These are phyloP conservation scores for Pichia thaimueangensis DNA, from an alignment of 805 yeast genomes.

Conservation along the genomic window DNA sequence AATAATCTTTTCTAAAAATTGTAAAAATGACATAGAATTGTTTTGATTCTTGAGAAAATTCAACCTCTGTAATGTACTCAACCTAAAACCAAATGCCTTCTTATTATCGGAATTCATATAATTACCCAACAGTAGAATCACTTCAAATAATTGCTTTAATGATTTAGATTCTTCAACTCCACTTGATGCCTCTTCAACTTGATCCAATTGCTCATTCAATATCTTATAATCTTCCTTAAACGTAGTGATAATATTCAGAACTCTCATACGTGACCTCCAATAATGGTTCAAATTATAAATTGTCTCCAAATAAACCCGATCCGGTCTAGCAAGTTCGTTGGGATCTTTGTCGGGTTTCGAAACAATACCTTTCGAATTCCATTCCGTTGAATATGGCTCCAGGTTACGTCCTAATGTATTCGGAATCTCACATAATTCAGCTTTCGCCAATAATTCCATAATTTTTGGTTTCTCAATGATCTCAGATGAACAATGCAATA, in stretches of 20 bases:
- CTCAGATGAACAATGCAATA: constrained; percentile 70
- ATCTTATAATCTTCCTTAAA: constrained; percentile 77
- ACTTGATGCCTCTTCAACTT: constrained; percentile 67
- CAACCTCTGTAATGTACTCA: constrained; percentile 83
- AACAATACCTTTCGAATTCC: constrained; percentile 35
- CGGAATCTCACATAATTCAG: constrained; percentile 70
- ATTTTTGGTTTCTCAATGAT: constrained; percentile 65
- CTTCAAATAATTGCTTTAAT: constrained; percentile 67
- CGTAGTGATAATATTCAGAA: constrained; percentile 60
- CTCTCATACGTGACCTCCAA: constrained; percentile 90
- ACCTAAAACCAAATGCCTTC: constrained; percentile 88
- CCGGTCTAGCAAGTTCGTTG: constrained; percentile 76
- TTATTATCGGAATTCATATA: constrained; percentile 92
- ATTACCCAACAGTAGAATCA: constrained; percentile 88
- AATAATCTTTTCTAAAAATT: constrained; percentile 86
- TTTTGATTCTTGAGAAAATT: constrained; percentile 86
- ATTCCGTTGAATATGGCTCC: constrained; percentile 75
- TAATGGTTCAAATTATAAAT: constrained; percentile 79
- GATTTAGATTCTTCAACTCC: constrained; percentile 60
- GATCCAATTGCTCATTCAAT: constrained; percentile 56
- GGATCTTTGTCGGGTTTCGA: constrained; percentile 63
- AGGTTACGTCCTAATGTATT: constrained; percentile 63
- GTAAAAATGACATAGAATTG: constrained; percentile 82
- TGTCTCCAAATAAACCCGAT: constrained; percentile 73
- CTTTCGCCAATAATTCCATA: constrained; percentile 75